phyloP scores from a whole-genome alignment of 192 early-diverging fungal species.

The Phlyctochytrium arcticum region DNA sequence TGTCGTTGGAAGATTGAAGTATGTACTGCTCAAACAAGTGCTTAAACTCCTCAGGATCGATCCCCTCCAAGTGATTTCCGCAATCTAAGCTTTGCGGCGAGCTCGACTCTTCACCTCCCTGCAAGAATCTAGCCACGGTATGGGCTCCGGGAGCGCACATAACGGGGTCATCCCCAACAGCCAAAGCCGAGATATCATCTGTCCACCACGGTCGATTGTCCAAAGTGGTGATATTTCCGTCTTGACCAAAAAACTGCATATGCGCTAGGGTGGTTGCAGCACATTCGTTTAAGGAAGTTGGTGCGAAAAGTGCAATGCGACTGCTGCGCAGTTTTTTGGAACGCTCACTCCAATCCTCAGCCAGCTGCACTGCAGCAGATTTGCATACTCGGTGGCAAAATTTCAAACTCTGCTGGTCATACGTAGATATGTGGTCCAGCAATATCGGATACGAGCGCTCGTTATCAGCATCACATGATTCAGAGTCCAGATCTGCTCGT shows the following conservation, averaged over 20 bases:
- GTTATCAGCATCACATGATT: too few relatives aligned
- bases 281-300: not conserved
- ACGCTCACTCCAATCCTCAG: not conserved
- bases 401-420: not conserved
- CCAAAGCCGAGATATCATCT: not conserved
- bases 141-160: not conserved
- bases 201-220: not conserved
- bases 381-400: not conserved
- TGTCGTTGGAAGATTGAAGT: too few relatives aligned
- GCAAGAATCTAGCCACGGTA: too few relatives aligned
- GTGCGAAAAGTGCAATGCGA: not conserved
- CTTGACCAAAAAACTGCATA: not conserved
- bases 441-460: too few relatives aligned
- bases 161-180: not conserved
- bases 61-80: too few relatives aligned
- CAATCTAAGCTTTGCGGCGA: too few relatives aligned
- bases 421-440: too few relatives aligned
- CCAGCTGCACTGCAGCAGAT: not conserved
- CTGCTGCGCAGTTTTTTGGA: not conserved
- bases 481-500: too few relatives aligned
- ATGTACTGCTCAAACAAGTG: too few relatives aligned
- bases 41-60: too few relatives aligned
- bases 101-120: too few relatives aligned
- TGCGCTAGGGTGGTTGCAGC: not conserved
- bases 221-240: not conserved